phyloP scores from a whole-genome alignment of 371 early-diverging fungal genomes.

The Nematocida sp. region DNA sequence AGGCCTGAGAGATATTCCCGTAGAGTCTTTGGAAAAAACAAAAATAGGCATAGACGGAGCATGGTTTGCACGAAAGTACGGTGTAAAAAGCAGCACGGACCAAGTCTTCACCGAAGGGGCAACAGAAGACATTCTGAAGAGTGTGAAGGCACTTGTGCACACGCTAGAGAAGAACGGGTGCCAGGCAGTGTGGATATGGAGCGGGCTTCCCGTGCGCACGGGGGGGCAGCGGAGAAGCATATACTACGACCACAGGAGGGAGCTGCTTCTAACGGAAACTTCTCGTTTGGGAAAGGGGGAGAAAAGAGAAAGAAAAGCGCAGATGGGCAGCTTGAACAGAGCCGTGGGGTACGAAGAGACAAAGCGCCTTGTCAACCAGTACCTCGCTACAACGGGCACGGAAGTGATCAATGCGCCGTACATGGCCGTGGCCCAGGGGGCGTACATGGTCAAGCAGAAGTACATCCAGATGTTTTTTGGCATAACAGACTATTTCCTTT shows the following conservation, averaged over 20 bases:
- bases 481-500: conserved; percentile 58
- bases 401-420: conserved; percentile 61
- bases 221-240: background rate
- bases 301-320: conserved; percentile 6
- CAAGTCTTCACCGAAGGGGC: conserved; percentile 19
- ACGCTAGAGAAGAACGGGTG: conserved; percentile 9
- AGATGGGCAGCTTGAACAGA: conserved; percentile 43
- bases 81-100: background rate
- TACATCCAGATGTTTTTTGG: conserved; percentile 56
- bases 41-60: conserved; percentile 60
- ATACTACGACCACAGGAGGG: background rate
- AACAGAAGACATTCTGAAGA: conserved; percentile 12
- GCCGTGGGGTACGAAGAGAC: conserved; percentile 39
- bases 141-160: background rate
- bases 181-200: conserved; percentile 62
- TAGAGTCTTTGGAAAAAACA: conserved; percentile 47
- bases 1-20: conserved; percentile 15
- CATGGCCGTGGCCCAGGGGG: conserved; percentile 59
- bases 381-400: conserved; percentile 34
- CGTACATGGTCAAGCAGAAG: conserved; percentile 55
- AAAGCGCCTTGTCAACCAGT: conserved; percentile 35
- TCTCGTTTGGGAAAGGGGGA: background rate
- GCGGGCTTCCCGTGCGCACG: conserved; percentile 51
- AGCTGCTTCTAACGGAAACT: background rate
- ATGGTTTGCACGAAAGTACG: conserved; percentile 62